phyloP scores from a whole-genome alignment of 2,329 filamentous ascomycete species.

The Curvularia sp. region DNA sequence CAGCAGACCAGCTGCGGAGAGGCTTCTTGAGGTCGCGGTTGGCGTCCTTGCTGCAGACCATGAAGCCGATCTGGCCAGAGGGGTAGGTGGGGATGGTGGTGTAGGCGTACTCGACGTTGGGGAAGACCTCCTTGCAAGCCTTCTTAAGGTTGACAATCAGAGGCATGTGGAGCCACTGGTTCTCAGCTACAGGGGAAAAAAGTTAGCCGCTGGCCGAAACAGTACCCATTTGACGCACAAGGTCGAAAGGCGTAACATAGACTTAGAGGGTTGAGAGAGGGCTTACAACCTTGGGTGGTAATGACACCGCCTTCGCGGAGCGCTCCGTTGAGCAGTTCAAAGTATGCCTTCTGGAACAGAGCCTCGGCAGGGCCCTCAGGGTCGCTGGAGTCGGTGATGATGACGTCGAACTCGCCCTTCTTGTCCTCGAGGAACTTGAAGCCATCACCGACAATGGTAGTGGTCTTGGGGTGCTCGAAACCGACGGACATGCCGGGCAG shows the following conservation, averaged over 20 bases:
- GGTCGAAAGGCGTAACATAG: slow-evolving; percentile 21
- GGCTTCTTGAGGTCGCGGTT: slow-evolving; percentile 84
- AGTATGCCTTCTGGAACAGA: slow-evolving; percentile 99
- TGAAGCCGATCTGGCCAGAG: slow-evolving; percentile 98
- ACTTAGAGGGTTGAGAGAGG: slow-evolving; percentile 59
- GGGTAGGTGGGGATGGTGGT: slow-evolving; percentile 99
- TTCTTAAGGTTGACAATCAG: slow-evolving; percentile 96
- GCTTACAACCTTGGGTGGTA: slow-evolving; percentile 99
- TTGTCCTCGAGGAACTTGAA: slow-evolving; percentile 98
- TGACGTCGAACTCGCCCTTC: slow-evolving; percentile 98
- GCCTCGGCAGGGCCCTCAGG: slow-evolving; percentile 95
- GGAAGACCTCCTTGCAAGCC: slow-evolving; percentile 96
- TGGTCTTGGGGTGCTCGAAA: slow-evolving; percentile 92
- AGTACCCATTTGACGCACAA: slow-evolving; percentile 27
- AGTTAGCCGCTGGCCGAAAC: slow-evolving; percentile 34
- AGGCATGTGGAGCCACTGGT: slow-evolving; percentile 97
- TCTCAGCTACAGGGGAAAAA: slow-evolving; percentile 73
- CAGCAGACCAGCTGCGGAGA: slow-evolving; percentile 77
- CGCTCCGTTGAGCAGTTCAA: slow-evolving; percentile 88
- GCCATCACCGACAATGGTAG: slow-evolving; percentile 91
- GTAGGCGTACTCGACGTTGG: slow-evolving; percentile 96
- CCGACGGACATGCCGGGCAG: slow-evolving; percentile 92
- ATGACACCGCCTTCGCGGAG: slow-evolving; percentile 96
- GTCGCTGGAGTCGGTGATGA: slow-evolving; percentile 98
- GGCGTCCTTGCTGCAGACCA: slow-evolving; percentile 98